These are phyloP conservation scores for Lepidium aucheri DNA, from an alignment of 345 rosid genomes.

Conservation along the genomic window DNA sequence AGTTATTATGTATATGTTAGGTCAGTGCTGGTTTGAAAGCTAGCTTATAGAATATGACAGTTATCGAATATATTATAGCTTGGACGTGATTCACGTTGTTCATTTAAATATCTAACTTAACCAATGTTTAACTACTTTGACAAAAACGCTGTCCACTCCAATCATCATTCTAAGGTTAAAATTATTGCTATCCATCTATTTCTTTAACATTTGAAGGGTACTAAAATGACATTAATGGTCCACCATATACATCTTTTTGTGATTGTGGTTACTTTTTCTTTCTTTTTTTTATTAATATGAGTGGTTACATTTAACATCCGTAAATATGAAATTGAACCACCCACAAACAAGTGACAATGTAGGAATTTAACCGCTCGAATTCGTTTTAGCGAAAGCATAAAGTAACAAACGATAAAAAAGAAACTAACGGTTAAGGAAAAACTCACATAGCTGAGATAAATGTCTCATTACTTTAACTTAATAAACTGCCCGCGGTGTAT, in stretches of 20 bases:
- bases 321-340: slow-evolving; percentile 7
- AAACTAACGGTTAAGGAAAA: too few species aligned
- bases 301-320: slow-evolving; percentile 9
- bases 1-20: background rate
- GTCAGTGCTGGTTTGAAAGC: background rate
- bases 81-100: slow-evolving; percentile 12
- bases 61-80: background rate
- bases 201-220: background rate
- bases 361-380: too few species aligned
- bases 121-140: background rate
- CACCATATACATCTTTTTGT: background rate
- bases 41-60: background rate
- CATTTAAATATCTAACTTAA: background rate
- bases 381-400: too few species aligned
- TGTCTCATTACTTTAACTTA: too few species aligned
- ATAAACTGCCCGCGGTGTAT: too few species aligned
- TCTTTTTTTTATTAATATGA: background rate
- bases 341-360: background rate
- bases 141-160: background rate
- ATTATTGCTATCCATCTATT: background rate
- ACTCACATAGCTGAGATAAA: too few species aligned
- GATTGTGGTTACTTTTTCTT: too few species aligned
- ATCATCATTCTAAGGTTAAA: background rate
- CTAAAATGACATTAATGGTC: background rate
- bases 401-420: too few species aligned